Evolutionary conservation across 2,329 filamentous ascomycete species (phyloP).

Genomic region (Trichoderma harzianum): DNA sequence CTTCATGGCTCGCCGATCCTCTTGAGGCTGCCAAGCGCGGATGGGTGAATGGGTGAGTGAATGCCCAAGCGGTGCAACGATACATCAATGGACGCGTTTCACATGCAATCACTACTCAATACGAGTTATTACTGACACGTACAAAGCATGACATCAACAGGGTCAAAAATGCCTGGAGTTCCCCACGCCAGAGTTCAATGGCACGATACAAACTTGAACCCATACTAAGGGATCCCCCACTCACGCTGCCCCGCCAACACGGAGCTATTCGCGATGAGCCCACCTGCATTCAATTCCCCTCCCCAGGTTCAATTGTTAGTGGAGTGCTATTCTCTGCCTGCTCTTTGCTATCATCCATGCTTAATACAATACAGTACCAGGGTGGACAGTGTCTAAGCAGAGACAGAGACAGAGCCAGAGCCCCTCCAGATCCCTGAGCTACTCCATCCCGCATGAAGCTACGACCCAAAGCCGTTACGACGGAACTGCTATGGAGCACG

Average conservation of each 20-base stretch:
- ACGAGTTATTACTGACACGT: neutral
- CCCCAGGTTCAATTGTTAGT: neutral
- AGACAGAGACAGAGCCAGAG: neutral
- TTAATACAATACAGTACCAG: neutral
- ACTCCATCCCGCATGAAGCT: slow-evolving; percentile 3
- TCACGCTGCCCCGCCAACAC: neutral
- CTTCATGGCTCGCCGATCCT: neutral
- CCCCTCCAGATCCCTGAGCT: neutral
- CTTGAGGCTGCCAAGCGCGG: neutral
- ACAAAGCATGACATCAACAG: neutral
- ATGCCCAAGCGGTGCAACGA: neutral
- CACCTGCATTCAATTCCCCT: neutral
- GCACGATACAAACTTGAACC: neutral
- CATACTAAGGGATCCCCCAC: slow-evolving; percentile 1
- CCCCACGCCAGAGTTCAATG: neutral
- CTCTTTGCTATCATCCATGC: neutral
- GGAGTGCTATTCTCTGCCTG: neutral
- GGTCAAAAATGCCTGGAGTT: neutral
- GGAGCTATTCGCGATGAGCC: neutral
- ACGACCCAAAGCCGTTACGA: neutral
- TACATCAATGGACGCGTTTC: neutral
- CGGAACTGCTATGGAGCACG: neutral
- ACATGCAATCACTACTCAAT: neutral
- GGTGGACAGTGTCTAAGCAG: neutral
- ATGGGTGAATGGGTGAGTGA: neutral